Conservation (phyloP, 225 moss, liverwort and hornwort genomes). For the Rhytidiadelphus loreus region DNA sequence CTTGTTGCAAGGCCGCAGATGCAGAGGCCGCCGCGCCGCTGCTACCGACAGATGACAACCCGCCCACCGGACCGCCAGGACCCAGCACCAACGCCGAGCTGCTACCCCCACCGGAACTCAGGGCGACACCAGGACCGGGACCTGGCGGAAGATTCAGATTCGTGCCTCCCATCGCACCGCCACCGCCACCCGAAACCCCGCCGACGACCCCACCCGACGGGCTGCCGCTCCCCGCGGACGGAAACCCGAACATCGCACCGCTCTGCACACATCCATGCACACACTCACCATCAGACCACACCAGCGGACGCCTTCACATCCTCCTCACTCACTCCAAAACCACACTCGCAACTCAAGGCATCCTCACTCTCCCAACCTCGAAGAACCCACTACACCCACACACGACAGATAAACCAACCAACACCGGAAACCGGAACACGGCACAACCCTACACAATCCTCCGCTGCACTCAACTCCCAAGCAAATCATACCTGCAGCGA, state of each 20-base stretch:
- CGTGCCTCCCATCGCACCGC: constrained; percentile 8
- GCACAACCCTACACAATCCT: not conserved
- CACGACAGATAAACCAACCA: too few species aligned
- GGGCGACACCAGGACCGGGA: not conserved
- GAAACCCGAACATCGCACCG: constrained; percentile 37
- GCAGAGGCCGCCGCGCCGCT: constrained; percentile 34
- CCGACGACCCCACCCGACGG: constrained; percentile 4
- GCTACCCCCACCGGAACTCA: constrained; percentile 17
- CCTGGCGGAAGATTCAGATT: constrained; percentile 30
- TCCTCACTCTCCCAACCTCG: not conserved
- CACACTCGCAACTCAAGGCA: not conserved
- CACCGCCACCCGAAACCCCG: not conserved
- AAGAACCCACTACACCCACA: not conserved
- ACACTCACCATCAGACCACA: not conserved
- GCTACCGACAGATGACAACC: not conserved
- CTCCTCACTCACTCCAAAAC: not conserved
- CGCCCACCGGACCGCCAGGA: constrained; percentile 20
- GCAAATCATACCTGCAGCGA: constrained; percentile 37
- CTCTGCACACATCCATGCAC: constrained; percentile 2
- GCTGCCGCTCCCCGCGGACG: constrained; percentile 24
- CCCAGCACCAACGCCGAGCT: constrained; percentile 21
- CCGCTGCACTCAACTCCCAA: not conserved
- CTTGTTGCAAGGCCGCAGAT: constrained; percentile 46
- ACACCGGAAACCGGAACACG: too few species aligned
- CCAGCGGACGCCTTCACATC: not conserved